These are phyloP conservation scores for Ophiocordyceps camponoti-leonardi DNA, from an alignment of 2,329 filamentous ascomycete species.

Conservation along the genomic window DNA sequence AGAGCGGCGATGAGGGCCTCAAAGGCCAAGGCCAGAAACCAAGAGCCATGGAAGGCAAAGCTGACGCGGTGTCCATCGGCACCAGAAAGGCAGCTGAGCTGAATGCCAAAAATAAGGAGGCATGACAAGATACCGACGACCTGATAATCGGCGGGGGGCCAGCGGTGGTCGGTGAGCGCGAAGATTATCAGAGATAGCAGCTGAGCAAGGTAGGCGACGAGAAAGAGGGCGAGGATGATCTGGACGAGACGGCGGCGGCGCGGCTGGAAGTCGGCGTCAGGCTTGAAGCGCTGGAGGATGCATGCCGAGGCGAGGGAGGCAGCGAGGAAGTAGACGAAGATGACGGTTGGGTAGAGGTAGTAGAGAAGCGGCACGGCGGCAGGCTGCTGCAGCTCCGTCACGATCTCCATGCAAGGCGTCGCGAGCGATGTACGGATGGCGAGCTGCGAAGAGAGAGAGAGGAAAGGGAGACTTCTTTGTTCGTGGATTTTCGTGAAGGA, in stretches of 20 bases:
- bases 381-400: conserved; percentile 3
- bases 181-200: conserved; percentile 20
- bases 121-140: conserved; percentile 43
- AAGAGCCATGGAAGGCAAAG: conserved; percentile 47
- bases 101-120: conserved; percentile 44
- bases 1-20: conserved; percentile 30
- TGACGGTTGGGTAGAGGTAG: conserved; percentile 38
- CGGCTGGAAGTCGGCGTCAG: conserved; percentile 3
- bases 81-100: conserved; percentile 36
- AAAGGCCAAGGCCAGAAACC: conserved; percentile 37
- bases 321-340: conserved; percentile 40
- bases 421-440: neutral
- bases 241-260: conserved; percentile 10
- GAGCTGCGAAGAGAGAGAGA: neutral
- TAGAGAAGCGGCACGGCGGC: conserved; percentile 27
- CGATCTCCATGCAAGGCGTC: conserved; percentile 6
- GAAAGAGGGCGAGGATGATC: conserved; percentile 25
- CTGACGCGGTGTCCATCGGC: conserved; percentile 30
- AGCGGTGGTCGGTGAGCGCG: conserved; percentile 16
- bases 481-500: no score
- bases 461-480: no score
- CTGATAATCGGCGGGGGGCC: conserved; percentile 27
- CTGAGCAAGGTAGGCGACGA: conserved; percentile 30
- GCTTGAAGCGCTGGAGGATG: conserved; percentile 29
- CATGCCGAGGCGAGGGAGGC: conserved; percentile 33